Base-by-base conservation (phyloP, 495 filamentous ascomycete species). In the Penicillium verhagenii region DNA sequence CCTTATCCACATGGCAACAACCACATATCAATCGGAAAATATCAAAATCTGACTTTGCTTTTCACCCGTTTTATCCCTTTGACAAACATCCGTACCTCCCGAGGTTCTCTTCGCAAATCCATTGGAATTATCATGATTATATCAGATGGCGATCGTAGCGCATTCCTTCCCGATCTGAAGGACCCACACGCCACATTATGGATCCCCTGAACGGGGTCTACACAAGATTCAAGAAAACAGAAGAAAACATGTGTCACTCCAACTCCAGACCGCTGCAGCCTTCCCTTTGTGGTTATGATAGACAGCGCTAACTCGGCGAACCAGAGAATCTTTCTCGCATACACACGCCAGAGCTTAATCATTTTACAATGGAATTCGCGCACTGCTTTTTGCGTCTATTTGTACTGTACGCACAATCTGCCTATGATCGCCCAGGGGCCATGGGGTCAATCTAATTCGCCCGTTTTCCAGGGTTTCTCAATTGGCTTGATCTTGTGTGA, bases 261-360 rank as follows among this genome's bases (percentile, higher is more conserved):
- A 50, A 53, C 37, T 53, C 29, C 25, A 3, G 20, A 26, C 13
- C 33, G 52, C 40, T 9, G 42, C 23, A 57, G 50, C 46, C 52
- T 60, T 56, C 58, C 58, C 35, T 31, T 56, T 38, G n/a, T 14
- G 43, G 53, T 9, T 11, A 52, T 44, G 58, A 57, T 61, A 46
- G 38, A 21, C 59, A 54, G 46, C 47, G 39, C 58, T 60, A 60
- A 1, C 6, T 0, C 45, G 38, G 23, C 33, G 52, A 52, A 44
- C 57, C 52, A 52, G 1, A 51, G 26, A 53, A 52, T 20, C n/a
- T 11, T 16, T 7, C 19, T 33, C 6, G 8, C 11, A 46, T 9
- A 10, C 9, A 3, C 31, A 8, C 8, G 21, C 24, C 19, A 33
- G 11, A 54, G 50, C 38, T 23, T 53, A 42, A 53, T 53, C 45